Conservation (phyloP, 768 basidiomycete genomes). For the Tylopilus vinaceipallidus region DNA sequence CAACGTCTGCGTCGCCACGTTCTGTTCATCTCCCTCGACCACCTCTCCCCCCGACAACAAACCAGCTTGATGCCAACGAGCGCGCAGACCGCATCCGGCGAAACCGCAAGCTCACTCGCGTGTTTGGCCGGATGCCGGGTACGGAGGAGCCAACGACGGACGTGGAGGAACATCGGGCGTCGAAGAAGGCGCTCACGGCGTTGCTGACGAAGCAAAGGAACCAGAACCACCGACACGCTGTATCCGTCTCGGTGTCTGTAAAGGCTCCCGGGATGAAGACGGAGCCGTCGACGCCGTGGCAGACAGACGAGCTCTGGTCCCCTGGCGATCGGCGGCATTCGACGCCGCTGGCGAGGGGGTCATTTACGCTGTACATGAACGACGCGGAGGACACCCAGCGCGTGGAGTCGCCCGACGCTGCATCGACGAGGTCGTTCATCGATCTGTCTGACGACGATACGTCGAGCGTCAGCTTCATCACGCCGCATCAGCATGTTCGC, state of each 20-base stretch:
- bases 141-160: constrained; percentile 35
- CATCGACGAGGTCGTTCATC: constrained; percentile 48
- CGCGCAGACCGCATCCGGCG: constrained; percentile 72
- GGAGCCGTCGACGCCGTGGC: constrained; percentile 34
- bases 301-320: constrained; percentile 32
- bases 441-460: constrained; percentile 55
- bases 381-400: constrained; percentile 1
- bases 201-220: constrained; percentile 30
- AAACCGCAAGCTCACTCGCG: constrained; percentile 73
- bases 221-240: constrained; percentile 32
- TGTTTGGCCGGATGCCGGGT: constrained; percentile 71
- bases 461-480: constrained; percentile 30
- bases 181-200: constrained; percentile 27
- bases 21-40: constrained; percentile 8
- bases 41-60: constrained; percentile 62
- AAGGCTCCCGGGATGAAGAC: constrained; percentile 17
- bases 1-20: constrained; percentile 30
- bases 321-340: constrained; percentile 49
- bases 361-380: constrained; percentile 32
- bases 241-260: constrained; percentile 29
- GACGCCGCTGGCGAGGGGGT: constrained; percentile 49
- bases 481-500: constrained; percentile 23
- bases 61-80: constrained; percentile 59
- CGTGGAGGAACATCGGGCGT: constrained; percentile 23
- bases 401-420: constrained; percentile 15